These are phyloP conservation scores for Apiotrichum montevideense DNA, from an alignment of 1,284 basidiomycete species.

Conservation along the genomic window DNA sequence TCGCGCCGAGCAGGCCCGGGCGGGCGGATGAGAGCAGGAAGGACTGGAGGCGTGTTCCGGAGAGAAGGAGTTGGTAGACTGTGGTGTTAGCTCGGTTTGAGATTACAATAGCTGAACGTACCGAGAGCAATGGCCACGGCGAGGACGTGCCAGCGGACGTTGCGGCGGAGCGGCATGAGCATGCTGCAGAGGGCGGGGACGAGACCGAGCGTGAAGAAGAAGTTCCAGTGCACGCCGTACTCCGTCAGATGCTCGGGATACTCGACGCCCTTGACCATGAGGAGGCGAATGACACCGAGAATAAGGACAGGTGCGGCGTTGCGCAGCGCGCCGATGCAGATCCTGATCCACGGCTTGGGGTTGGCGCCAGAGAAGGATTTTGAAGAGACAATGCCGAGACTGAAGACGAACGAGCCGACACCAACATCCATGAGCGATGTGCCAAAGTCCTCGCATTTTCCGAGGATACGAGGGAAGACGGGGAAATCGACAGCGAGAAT, in stretches of 20 bases:
- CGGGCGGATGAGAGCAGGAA: constrained; percentile 65
- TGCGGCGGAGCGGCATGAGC: constrained; percentile 59
- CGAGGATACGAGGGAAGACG: constrained; percentile 78
- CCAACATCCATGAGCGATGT: constrained; percentile 98
- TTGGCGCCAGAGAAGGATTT: constrained; percentile 26
- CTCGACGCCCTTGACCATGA: constrained; percentile 85
- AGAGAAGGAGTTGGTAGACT: constrained; percentile 68
- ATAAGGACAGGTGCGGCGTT: constrained; percentile 65
- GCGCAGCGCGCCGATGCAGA: constrained; percentile 34
- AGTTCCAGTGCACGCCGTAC: constrained; percentile 98
- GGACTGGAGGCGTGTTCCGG: constrained; percentile 52
- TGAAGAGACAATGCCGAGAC: constrained; percentile 82
- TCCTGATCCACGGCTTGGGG: background rate
- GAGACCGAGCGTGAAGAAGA: constrained; percentile 86
- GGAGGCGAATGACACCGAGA: constrained; percentile 69
- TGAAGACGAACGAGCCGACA: constrained; percentile 78
- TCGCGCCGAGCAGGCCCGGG: constrained; percentile 61
- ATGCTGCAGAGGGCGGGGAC: constrained; percentile 70
- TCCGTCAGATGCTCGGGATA: constrained; percentile 96
- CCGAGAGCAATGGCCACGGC: constrained; percentile 61
- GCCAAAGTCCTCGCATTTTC: constrained; percentile 92
- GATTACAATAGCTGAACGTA: constrained; percentile 44
- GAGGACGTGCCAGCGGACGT: constrained; percentile 58
- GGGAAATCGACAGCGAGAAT: constrained; percentile 96
- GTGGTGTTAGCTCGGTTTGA: background rate